Conservation (phyloP, 495 filamentous ascomycete species). For the Podospora australis region DNA sequence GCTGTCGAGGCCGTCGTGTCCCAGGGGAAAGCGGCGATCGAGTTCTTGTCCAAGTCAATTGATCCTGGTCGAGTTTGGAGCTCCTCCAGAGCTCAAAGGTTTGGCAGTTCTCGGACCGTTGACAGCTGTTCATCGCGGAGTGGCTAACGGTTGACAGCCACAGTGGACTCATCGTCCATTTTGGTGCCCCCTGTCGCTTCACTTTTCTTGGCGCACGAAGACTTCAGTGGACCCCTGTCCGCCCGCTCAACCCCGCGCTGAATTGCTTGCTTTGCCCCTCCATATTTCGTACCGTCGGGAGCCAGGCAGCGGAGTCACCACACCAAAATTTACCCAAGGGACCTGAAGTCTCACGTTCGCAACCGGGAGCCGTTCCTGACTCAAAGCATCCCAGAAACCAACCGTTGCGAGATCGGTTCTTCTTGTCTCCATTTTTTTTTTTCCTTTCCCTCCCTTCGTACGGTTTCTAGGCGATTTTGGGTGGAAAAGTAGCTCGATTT, state of each 20-base stretch:
- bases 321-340: slow-evolving; percentile 13
- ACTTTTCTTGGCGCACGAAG: no score
- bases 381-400: background rate
- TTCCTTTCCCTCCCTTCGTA: background rate
- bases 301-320: slow-evolving; percentile 14
- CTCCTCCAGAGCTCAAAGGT: no score
- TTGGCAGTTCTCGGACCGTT: no score
- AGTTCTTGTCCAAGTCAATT: no score
- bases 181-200: no score
- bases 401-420: background rate
- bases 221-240: background rate
- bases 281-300: slow-evolving; percentile 1
- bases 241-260: slow-evolving; percentile 14
- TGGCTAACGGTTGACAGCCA: no score
- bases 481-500: no score
- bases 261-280: slow-evolving; percentile 12
- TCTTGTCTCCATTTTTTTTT: background rate
- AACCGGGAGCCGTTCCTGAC: slow-evolving; percentile 1
- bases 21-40: background rate
- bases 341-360: background rate
- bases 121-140: no score
- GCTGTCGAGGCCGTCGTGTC: background rate
- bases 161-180: no score
- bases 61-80: no score
- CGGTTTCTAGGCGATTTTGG: no score